Percentiles rank a stretch among this genome's conserved stretches.
Evolutionary conservation across 768 basidiomycete species (phyloP).

Genomic region (Podaxis sp.): DNA sequence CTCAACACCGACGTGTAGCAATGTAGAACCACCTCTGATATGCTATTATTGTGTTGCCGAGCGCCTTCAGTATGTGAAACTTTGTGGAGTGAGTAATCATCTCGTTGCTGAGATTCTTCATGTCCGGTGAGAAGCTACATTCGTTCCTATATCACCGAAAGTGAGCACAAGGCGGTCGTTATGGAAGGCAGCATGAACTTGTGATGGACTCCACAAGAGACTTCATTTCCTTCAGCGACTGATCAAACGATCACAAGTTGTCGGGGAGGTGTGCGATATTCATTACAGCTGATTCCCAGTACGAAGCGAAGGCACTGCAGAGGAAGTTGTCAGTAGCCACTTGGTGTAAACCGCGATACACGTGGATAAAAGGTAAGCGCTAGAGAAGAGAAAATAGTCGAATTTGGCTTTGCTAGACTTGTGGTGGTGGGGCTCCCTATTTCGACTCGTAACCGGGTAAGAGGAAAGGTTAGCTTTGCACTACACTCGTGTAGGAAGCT

Average conservation of each 20-base stretch:
- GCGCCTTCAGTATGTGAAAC: not conserved
- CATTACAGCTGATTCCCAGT: not conserved
- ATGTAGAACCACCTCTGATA: not conserved
- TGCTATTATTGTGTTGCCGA: not conserved
- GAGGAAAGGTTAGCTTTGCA: too few relatives aligned
- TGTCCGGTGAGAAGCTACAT: not conserved
- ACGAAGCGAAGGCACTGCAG: not conserved
- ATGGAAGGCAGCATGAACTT: conserved; percentile 1
- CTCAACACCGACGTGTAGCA: not conserved
- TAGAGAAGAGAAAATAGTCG: not conserved
- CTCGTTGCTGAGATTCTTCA: not conserved
- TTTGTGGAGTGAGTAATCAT: not conserved
- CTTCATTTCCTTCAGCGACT: not conserved
- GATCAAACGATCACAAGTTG: not conserved
- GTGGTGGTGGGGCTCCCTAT: too few relatives aligned
- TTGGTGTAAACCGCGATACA: not conserved
- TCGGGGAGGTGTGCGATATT: not conserved
- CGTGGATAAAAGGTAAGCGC: not conserved
- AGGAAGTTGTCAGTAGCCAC: not conserved
- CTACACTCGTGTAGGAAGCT: too few relatives aligned
- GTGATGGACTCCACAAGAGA: not conserved
- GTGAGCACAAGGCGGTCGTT: conserved; percentile 2
- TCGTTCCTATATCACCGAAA: not conserved
- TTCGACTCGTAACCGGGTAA: too few relatives aligned
- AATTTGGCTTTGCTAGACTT: too few relatives aligned